Evolutionary conservation across 805 yeast genomes (phyloP).

Genomic region (Debaryomyces tyrocola): DNA sequence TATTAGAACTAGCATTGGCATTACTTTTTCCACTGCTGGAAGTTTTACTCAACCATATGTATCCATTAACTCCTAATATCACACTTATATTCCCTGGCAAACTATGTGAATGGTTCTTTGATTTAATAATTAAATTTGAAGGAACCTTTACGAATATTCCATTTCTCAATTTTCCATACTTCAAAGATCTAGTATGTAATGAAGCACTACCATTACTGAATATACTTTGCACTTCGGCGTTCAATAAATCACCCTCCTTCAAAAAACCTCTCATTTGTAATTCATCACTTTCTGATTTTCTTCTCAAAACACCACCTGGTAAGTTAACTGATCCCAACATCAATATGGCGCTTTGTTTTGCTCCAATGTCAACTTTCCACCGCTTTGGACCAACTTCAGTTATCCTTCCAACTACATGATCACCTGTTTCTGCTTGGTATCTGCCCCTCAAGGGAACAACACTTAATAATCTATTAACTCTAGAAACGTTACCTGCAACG

Average conservation of each 20-base stretch:
- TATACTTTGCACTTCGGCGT: constrained; percentile 92
- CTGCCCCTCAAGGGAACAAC: constrained; percentile 86
- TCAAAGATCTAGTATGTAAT: constrained; percentile 89
- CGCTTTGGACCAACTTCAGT: constrained; percentile 91
- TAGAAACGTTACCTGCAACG: constrained; percentile 85
- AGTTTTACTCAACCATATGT: constrained; percentile 85
- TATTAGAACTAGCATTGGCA: constrained; percentile 21
- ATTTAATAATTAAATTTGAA: constrained; percentile 74
- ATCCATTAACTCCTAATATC: constrained; percentile 93
- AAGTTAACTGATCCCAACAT: constrained; percentile 94
- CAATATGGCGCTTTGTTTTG: constrained; percentile 87
- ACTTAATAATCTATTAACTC: constrained; percentile 83
- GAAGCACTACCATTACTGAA: constrained; percentile 91
- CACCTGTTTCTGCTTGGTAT: constrained; percentile 94
- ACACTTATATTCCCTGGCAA: constrained; percentile 94
- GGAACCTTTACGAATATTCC: constrained; percentile 85
- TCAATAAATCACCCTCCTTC: constrained; percentile 93
- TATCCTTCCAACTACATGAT: constrained; percentile 90
- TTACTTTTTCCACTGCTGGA: constrained; percentile 19
- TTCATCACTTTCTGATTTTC: constrained; percentile 94
- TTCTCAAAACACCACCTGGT: constrained; percentile 94
- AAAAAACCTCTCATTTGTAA: constrained; percentile 91
- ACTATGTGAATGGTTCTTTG: constrained; percentile 82
- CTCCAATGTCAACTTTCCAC: constrained; percentile 97
- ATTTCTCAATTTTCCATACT: constrained; percentile 92